These are phyloP conservation scores for Fusarium decemcellulare DNA, from an alignment of 2,329 filamentous ascomycete species.

Conservation along the genomic window DNA sequence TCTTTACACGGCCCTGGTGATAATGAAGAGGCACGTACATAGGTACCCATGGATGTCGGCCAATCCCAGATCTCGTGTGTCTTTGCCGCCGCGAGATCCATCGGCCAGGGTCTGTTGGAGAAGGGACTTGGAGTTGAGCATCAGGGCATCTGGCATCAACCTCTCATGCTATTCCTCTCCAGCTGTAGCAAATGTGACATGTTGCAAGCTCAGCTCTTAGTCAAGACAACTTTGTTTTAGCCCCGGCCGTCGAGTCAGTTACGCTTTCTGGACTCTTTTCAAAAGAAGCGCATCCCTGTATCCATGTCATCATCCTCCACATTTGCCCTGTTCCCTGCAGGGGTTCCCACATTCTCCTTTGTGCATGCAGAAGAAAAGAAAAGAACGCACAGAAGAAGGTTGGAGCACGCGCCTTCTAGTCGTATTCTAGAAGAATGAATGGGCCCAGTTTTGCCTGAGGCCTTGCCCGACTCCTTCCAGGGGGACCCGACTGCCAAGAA, in stretches of 20 bases:
- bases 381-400: not conserved
- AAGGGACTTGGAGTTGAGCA: not conserved
- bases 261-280: no score
- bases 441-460: slow-evolving; percentile 5
- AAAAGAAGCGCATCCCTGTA: not conserved
- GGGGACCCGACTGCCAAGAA: slow-evolving; percentile 18
- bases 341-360: slow-evolving; percentile 5
- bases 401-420: slow-evolving; percentile 31
- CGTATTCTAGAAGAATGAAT: slow-evolving; percentile 42
- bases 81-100: slow-evolving; percentile 10
- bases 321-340: slow-evolving; percentile 16
- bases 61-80: slow-evolving; percentile 6
- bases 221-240: slow-evolving; percentile 6
- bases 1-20: not conserved
- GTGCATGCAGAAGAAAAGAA: not conserved
- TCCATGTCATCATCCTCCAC: not conserved
- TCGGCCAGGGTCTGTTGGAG: not conserved
- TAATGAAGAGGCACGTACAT: not conserved
- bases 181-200: not conserved
- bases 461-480: slow-evolving; percentile 27
- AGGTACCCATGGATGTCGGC: not conserved
- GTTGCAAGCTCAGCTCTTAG: slow-evolving; percentile 2
- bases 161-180: no score
- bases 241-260: no score
- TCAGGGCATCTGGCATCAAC: not conserved